Base-by-base conservation (phyloP, 148 eudicot species). In the Chenopodium berlandieri region DNA sequence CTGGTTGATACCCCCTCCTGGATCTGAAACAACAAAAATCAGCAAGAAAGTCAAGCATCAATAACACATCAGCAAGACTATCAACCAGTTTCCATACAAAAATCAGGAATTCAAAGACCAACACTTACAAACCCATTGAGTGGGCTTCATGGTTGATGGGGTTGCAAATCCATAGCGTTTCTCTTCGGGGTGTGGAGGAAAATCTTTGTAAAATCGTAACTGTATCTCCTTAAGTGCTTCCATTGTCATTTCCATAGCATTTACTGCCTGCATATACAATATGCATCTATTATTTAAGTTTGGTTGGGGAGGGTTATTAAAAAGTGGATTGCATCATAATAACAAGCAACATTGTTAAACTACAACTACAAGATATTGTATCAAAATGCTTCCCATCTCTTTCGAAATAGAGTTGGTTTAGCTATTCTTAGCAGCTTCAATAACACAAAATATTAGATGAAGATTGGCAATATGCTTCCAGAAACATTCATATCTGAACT, bases 131-230 rank as follows among this genome's bases (percentile, higher is more conserved):
- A 83, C 88, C 98, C 99, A 96, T 77, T 96, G 99, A 79, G 99
- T 96, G 78, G 99, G 98, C 83, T 96, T 96, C 94, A 96, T 92
- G 82, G 99, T 96, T 84, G 98, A 96, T 56, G 99, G 99, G 68
- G 99, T 94, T 47, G 98, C 97, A 90, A 88, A 96, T 64, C 91
- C 92, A 85, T 96, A 96, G 62, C 89, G 88, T 82, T 90, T 73
- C 85, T 96, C 99, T 86, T 91, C 84, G 27, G 89, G 84, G 85
- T 96, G 95, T 27, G 99, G 90, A 27, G 98, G 98, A 84, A 90
- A 96, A 85, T 96, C 99, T 83, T 63, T 87, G 83, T 96, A 96
- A 82, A 96, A 96, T 71, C 93, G 88, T 68, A 74, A 70, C 79
- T 96, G 99, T 76, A 96, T 92, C 86, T 87, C 97, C 85, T 96